phyloP scores from a whole-genome alignment of 371 early-diverging fungal genomes.

The Rhizopus arrhizus region DNA sequence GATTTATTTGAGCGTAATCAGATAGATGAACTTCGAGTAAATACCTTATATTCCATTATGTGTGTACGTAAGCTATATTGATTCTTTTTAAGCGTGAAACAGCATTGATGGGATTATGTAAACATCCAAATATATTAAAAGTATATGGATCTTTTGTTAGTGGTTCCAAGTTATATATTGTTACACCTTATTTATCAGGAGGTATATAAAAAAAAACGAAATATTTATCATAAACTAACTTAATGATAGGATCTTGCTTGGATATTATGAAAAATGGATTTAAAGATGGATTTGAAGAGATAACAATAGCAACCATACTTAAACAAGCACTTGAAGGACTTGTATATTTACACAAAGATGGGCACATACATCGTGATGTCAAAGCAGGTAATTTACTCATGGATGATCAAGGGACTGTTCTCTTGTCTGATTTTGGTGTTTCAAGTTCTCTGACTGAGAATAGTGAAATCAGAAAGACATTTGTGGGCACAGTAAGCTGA shows the following conservation, averaged over 20 bases:
- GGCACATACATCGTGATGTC: conserved; percentile 89
- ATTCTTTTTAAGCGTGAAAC: conserved; percentile 89
- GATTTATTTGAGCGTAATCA: conserved; percentile 93
- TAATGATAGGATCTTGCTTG: conserved; percentile 59
- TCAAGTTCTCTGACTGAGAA: conserved; percentile 74
- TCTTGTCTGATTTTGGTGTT: conserved; percentile 91
- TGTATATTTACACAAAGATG: conserved; percentile 85
- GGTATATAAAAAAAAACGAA: conserved; percentile 55
- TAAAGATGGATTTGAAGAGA: conserved; percentile 83
- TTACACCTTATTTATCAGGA: conserved; percentile 80
- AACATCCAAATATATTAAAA: conserved; percentile 84
- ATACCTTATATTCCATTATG: not conserved
- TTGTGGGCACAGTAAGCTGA: conserved; percentile 38
- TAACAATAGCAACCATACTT: conserved; percentile 79
- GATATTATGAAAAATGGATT: conserved; percentile 86
- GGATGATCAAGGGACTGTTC: conserved; percentile 78
- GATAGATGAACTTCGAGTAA: conserved; percentile 87
- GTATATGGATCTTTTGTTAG: conserved; percentile 84
- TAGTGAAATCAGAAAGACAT: conserved; percentile 82
- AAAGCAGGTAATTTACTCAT: conserved; percentile 88
- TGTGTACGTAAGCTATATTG: conserved; percentile 60
- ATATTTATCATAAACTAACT: not conserved
- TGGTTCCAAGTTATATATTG: conserved; percentile 78
- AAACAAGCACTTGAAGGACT: conserved; percentile 83
- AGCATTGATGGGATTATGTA: conserved; percentile 83